Conservation (phyloP, 257 asterid species). For the Paraleonurus japonicus region DNA sequence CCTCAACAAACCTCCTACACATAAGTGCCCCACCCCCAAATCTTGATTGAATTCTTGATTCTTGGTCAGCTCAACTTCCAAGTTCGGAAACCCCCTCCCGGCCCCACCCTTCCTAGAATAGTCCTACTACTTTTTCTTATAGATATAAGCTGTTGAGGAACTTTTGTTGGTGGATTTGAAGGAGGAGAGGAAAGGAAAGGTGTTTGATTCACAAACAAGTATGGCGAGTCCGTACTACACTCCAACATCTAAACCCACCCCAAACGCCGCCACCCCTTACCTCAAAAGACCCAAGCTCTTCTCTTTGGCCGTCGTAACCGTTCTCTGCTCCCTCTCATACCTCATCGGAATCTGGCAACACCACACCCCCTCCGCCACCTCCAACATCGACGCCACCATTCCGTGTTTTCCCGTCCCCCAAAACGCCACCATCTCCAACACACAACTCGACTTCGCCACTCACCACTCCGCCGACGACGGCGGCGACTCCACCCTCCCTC, state of each 20-base stretch:
- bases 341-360: constrained; percentile 60
- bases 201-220: neutral
- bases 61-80: neutral
- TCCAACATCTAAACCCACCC: constrained; percentile 51
- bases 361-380: constrained; percentile 17
- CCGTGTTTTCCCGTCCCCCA: constrained; percentile 16
- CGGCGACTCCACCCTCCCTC: constrained; percentile 13
- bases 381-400: neutral
- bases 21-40: neutral
- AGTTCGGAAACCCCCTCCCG: neutral
- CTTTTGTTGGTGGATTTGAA: neutral
- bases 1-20: too few species aligned
- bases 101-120: neutral
- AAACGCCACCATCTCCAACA: constrained; percentile 30
- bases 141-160: neutral
- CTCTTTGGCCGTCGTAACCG: constrained; percentile 33
- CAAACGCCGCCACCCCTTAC: constrained; percentile 25
- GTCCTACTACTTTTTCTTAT: neutral
- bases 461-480: constrained; percentile 49
- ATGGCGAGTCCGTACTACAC: constrained; percentile 72
- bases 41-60: neutral
- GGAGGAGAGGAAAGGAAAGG: neutral
- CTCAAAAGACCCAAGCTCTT: constrained; percentile 42
- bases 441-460: constrained; percentile 44
- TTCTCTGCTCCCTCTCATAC: constrained; percentile 64